Percentiles rank a stretch among this genome's conserved stretches.
Evolutionary conservation across 129 eudicot species (phyloP).

Genomic region (Sambucus nigra): DNA sequence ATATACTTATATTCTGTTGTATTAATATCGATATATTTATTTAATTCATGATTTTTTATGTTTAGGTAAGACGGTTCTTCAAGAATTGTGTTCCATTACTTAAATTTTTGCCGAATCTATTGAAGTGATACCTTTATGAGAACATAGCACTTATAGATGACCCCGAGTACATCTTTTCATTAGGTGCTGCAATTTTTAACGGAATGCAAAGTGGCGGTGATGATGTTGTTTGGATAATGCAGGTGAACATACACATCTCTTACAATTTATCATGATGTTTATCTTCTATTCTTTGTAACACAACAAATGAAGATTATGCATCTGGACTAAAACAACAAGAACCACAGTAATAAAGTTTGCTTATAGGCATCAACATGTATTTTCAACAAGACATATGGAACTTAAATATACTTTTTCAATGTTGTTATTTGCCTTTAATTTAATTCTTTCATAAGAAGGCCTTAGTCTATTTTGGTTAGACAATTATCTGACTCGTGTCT

Average conservation of each 20-base stretch:
- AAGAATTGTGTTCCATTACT: no score
- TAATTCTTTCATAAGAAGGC: not conserved
- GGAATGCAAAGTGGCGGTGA: slow-evolving; percentile 85
- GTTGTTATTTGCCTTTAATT: not conserved
- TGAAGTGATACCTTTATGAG: slow-evolving; percentile 78
- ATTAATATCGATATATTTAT: not conserved
- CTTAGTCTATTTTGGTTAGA: slow-evolving; percentile 1
- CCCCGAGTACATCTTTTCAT: slow-evolving; percentile 66
- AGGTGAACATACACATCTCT: slow-evolving; percentile 29
- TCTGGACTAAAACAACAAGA: not conserved
- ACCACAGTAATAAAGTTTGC: not conserved
- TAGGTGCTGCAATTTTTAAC: slow-evolving; percentile 65
- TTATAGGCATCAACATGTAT: not conserved
- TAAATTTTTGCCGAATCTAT: not conserved
- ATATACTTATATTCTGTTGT: not conserved
- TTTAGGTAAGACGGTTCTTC: not conserved
- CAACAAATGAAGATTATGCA: not conserved
- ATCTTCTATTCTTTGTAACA: slow-evolving; percentile 1
- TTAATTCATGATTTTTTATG: not conserved
- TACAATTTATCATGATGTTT: not conserved
- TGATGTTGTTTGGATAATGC: slow-evolving; percentile 87
- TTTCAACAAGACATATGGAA: not conserved
- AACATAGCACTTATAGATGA: slow-evolving; percentile 83
- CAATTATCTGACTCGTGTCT: not conserved
- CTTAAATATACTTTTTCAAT: not conserved